phyloP scores from a whole-genome alignment of 169 alveolate genomes.

The Plasmodium chabaudi region DNA sequence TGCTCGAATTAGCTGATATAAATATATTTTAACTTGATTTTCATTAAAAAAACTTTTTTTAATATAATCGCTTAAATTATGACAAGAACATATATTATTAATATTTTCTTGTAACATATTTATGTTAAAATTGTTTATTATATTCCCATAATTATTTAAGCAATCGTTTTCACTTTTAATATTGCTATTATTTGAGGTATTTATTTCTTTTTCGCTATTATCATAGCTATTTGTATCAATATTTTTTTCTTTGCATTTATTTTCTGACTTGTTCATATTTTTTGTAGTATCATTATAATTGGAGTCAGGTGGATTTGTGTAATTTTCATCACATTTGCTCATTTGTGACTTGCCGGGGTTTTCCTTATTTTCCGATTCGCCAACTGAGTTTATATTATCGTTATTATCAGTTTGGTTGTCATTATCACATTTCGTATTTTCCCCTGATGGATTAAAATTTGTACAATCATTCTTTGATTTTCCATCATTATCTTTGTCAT shows the following conservation, averaged over 20 bases:
- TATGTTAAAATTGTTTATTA: slow-evolving; percentile 17
- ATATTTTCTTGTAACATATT: slow-evolving; percentile 19
- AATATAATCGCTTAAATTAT: slow-evolving; percentile 48
- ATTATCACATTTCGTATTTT: not conserved
- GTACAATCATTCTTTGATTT: not conserved
- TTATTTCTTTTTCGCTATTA: not conserved
- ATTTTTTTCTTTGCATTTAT: not conserved
- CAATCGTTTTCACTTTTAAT: not conserved
- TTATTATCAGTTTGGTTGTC: too few relatives aligned
- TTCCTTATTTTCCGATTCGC: not conserved
- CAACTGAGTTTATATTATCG: not conserved
- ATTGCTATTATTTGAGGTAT: not conserved
- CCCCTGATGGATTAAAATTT: not conserved
- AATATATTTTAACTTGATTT: slow-evolving; percentile 91
- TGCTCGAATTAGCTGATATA: slow-evolving; percentile 95
- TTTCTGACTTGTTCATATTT: not conserved
- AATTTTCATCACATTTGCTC: not conserved
- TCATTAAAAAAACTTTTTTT: slow-evolving; percentile 48
- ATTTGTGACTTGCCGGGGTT: not conserved
- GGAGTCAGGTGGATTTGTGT: not conserved
- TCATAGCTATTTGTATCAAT: not conserved
- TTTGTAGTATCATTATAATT: not conserved
- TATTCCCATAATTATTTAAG: not conserved
- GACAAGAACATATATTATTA: slow-evolving; percentile 34
- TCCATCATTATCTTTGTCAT: not conserved